Evolutionary conservation across 139 green algal species (phyloP), one percentile per base, ranked within the genome.

Genomic region (Pseudopediastrum boryanum): DNA sequence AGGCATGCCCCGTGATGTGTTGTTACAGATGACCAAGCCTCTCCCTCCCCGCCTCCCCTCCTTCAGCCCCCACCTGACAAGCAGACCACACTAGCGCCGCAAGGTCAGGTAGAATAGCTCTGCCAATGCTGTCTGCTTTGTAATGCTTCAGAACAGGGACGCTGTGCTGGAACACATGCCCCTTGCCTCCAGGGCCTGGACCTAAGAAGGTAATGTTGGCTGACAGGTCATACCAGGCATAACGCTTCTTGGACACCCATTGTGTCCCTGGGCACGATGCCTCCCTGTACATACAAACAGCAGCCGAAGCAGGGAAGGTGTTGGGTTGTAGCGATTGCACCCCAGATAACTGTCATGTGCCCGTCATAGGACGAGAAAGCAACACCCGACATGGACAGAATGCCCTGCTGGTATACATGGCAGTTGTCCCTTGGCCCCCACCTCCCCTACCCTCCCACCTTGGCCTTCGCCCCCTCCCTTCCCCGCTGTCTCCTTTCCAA

Each of bases 191-290:
- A 31, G 69, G 42, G 19, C 80, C 71, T 12, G 82, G 82, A 19
- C 82, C 82, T 33, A 79, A 84, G 35, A 76, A 71, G 10, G 71
- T 75, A 12, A 81, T 51, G 52, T 75, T 78, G 31, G 82, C 77
- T 10, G 64, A 68, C 42, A 87, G 50, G 64, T 87, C 82, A 70
- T 82, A 77, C 71, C 77, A 87, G 2, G 82, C 82, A 48, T 82
- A 82, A 0, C 65, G 50, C 56, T 65, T 63, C 52, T 67, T 25
- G 3, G 54, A 71, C 0, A 78, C 77, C 46, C 51, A 82, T 58
- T 84, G 44, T 2, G 56, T 44, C 2, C 77, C 77, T 25, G 82
- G 82, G 48, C 82, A 82, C 13, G 38, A 70, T n/a, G n/a, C n/a
- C n/a, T n/a, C n/a, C n/a, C n/a, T n/a, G n/a, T n/a, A n/a, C n/a